Base-by-base conservation (phyloP, 2,329 filamentous ascomycete species). In the Fusarium virguliforme region DNA sequence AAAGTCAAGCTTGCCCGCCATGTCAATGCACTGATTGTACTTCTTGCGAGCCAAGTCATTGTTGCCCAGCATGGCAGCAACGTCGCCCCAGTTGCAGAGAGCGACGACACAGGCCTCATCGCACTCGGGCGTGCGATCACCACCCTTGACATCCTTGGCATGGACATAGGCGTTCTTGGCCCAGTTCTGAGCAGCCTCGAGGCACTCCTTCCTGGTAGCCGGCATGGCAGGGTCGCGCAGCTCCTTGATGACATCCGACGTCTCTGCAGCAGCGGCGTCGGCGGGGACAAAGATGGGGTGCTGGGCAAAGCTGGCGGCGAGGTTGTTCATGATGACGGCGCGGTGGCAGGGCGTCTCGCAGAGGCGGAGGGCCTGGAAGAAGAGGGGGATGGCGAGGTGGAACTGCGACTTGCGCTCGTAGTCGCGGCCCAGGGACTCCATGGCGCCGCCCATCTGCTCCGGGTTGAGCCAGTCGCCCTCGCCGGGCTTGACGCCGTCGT, bases 321-420 rank as follows among this genome's bases (percentile, higher is more conserved):
- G 86, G 79, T 95, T 95, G 83, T 94, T 95, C 93, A 95, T 97
- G 77, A 98, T 85, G 13, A 95, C 86, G 30, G 94, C 92, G 56
- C 92, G 90, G 79, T 97, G 94, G 79, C 95, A 98, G 32, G 85
- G 87, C 28, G 83, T 82, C 24, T 81, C 89, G 86, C 78, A 91
- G 50, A 96, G 82, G 18, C 90, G 87, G 35, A 97, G 85, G 6
- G 95, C 94, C 77, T 97, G 94, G 75, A 98, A 89, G 79, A 95
- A 97, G 32, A 98, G 85, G 4, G 95, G 94, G 24, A 95, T 88
- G 6, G 95, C 92, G 2, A 98, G 89, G 73, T 95, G 93, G 76
- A 94, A 91, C 74, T 93, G 89, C 48, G 91, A 88, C 74, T 89
- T 90, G 54, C 87, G 86, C 76, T 93, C 90, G 80, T 97, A 98